These are phyloP conservation scores for Platanthera guangdongensis DNA, from an alignment of 106 monocot genomes.

Conservation along the genomic window DNA sequence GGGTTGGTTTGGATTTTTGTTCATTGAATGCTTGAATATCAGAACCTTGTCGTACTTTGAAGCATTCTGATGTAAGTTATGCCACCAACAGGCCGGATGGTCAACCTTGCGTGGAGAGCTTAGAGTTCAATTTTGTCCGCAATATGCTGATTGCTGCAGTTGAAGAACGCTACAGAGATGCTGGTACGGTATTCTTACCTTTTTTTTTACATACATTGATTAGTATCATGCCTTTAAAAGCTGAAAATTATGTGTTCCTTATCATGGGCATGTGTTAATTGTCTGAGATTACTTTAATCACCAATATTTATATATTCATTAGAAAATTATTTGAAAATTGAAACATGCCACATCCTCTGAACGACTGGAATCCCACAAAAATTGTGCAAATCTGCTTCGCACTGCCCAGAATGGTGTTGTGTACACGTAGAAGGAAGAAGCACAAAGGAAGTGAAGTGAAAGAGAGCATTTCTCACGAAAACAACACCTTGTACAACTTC, in stretches of 20 bases:
- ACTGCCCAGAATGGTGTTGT: no score
- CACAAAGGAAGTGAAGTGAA: no score
- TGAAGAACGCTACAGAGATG: constrained; percentile 81
- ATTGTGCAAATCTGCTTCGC: no score
- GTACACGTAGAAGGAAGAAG: no score
- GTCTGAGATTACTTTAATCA: not conserved
- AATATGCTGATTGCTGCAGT: constrained; percentile 79
- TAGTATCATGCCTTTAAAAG: not conserved
- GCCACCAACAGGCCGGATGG: constrained; percentile 43
- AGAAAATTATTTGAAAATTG: not conserved
- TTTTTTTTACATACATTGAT: not conserved
- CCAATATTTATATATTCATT: not conserved
- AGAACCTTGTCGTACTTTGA: not conserved
- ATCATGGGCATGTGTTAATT: no score
- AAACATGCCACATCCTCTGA: not conserved
- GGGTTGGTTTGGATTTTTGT: not conserved
- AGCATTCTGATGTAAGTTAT: constrained; percentile 1
- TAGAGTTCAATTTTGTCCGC: constrained; percentile 55
- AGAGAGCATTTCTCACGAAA: no score
- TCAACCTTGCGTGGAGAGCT: constrained; percentile 55
- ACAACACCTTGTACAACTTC: no score
- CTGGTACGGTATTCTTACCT: constrained; percentile 30
- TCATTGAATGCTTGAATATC: not conserved
- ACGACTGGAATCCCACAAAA: no score
- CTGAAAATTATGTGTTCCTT: not conserved